These are phyloP conservation scores for Acorus calamus DNA, from an alignment of 106 monocot genomes.

Conservation along the genomic window DNA sequence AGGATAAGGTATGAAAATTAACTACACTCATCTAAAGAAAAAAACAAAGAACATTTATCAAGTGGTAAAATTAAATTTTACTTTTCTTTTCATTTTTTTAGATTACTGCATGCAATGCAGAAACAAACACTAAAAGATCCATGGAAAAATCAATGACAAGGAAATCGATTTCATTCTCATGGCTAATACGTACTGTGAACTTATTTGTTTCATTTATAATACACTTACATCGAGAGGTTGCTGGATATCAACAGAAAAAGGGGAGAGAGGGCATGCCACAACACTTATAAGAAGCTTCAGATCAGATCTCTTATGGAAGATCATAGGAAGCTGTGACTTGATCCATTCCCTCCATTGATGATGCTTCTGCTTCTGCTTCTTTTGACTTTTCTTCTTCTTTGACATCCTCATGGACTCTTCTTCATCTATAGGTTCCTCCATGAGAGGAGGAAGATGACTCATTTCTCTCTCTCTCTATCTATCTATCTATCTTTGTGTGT, in stretches of 20 bases:
- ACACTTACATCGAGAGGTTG: conserved; percentile 11
- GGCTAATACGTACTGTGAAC: too few relatives aligned
- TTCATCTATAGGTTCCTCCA: conserved; percentile 48
- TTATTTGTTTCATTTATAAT: neutral
- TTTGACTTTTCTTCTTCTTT: conserved; percentile 10
- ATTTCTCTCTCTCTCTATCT: conserved; percentile 11
- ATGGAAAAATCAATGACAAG: too few relatives aligned
- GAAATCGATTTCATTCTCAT: too few relatives aligned
- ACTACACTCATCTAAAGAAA: too few relatives aligned
- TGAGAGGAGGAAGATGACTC: conserved; percentile 50
- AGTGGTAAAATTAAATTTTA: too few relatives aligned
- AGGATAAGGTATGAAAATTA: too few relatives aligned
- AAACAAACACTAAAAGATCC: too few relatives aligned
- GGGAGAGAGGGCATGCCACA: conserved; percentile 84
- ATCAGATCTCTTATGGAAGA: conserved; percentile 28
- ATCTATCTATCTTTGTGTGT: neutral
- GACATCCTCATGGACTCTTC: conserved; percentile 14
- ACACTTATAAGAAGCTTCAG: conserved; percentile 68
- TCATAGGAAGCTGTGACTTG: conserved; percentile 27
- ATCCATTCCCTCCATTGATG: conserved; percentile 38
- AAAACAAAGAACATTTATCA: too few relatives aligned
- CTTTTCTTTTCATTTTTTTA: too few relatives aligned
- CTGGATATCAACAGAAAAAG: conserved; percentile 29
- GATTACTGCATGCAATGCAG: too few relatives aligned
- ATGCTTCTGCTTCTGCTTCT: conserved; percentile 2